These are phyloP conservation scores for Linum lewisii DNA, from an alignment of 345 rosid species.

Conservation along the genomic window DNA sequence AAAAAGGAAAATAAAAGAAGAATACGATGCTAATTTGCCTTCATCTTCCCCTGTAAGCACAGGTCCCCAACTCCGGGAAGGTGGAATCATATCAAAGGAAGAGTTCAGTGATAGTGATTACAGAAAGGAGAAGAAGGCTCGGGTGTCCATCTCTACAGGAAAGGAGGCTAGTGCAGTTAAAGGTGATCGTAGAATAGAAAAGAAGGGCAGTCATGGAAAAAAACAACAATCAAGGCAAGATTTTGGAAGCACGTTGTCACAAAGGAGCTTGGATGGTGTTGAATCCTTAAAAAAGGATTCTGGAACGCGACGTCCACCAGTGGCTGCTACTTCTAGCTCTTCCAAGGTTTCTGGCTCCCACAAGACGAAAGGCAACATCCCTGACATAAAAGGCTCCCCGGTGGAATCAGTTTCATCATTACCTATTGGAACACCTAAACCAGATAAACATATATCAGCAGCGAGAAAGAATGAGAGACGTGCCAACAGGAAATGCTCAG, in stretches of 20 bases:
- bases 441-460: slow-evolving; percentile 29
- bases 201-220: slow-evolving; percentile 35
- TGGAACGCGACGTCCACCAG: slow-evolving; percentile 39
- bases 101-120: slow-evolving; percentile 44
- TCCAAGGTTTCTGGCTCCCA: slow-evolving; percentile 86
- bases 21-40: slow-evolving; percentile 25
- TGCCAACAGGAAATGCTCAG: slow-evolving; percentile 37
- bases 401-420: slow-evolving; percentile 85
- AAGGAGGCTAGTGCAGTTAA: slow-evolving; percentile 52
- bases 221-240: slow-evolving; percentile 29
- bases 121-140: slow-evolving; percentile 55
- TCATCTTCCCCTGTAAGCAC: slow-evolving; percentile 14
- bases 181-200: slow-evolving; percentile 43
- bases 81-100: slow-evolving; percentile 26
- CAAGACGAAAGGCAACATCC: slow-evolving; percentile 48
- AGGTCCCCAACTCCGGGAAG: slow-evolving; percentile 26
- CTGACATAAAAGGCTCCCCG: slow-evolving; percentile 68
- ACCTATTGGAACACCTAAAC: slow-evolving; percentile 50
- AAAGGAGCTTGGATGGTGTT: slow-evolving; percentile 30
- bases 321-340: slow-evolving; percentile 82
- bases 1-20: slow-evolving; percentile 57
- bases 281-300: slow-evolving; percentile 45
- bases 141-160: slow-evolving; percentile 40
- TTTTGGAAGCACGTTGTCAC: slow-evolving; percentile 27
- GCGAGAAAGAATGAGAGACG: slow-evolving; percentile 36